phyloP scores from a whole-genome alignment of 371 early-diverging fungal species.

The Phascolomyces articulosus region DNA sequence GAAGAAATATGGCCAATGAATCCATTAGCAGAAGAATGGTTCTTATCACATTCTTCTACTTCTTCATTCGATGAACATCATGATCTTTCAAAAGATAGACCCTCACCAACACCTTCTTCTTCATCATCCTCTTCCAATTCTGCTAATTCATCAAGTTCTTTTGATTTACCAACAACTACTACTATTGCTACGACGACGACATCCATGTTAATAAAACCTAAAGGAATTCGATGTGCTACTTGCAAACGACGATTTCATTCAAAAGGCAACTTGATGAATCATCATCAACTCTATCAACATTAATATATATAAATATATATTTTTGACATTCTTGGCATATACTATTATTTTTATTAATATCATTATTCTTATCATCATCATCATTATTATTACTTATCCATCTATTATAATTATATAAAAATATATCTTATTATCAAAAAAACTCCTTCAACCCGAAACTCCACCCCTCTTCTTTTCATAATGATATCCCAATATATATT shows the following conservation, averaged over 20 bases:
- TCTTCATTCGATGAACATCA: neutral
- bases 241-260: constrained; percentile 48
- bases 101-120: constrained; percentile 11
- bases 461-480: too few species aligned
- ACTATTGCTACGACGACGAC: too few species aligned
- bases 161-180: neutral
- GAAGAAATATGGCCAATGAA: neutral
- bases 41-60: neutral
- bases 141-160: constrained; percentile 2
- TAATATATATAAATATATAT: constrained; percentile 4
- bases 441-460: too few species aligned
- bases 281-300: constrained; percentile 46
- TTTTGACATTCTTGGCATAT: constrained; percentile 1
- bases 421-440: too few species aligned
- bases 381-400: neutral
- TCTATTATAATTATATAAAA: neutral
- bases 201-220: neutral
- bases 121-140: constrained; percentile 8
- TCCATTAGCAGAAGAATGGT: constrained; percentile 3
- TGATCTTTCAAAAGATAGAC: neutral
- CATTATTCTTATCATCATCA: neutral
- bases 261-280: constrained; percentile 37
- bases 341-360: neutral
- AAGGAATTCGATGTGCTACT: constrained; percentile 26
- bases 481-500: too few species aligned